Conservation (phyloP, 805 yeast genomes). For the Monosporozyma solicola region DNA sequence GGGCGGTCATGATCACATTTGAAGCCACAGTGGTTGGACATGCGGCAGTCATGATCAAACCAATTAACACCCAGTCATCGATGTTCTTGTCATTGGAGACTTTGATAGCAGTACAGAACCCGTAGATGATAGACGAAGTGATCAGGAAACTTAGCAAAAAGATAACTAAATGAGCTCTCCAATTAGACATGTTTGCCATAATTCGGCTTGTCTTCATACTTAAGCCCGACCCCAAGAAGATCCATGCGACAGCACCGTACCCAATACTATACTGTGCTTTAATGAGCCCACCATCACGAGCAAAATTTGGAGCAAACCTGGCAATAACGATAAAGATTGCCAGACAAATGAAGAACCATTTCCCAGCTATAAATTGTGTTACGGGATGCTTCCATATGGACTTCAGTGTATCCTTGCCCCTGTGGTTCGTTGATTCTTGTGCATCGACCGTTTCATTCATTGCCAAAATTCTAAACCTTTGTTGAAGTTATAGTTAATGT, state of each 20-base stretch:
- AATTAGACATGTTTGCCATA: slow-evolving; percentile 53
- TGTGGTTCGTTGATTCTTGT: not conserved
- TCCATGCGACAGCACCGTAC: slow-evolving; percentile 81
- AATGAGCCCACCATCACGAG: slow-evolving; percentile 71
- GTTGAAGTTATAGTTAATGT: too few relatives aligned
- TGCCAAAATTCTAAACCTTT: not conserved
- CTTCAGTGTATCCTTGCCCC: not conserved
- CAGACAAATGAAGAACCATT: slow-evolving; percentile 71
- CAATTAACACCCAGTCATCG: slow-evolving; percentile 70
- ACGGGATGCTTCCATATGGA: slow-evolving; percentile 17
- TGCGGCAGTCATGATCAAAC: slow-evolving; percentile 71
- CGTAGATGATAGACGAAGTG: slow-evolving; percentile 63
- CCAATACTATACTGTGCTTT: slow-evolving; percentile 68
- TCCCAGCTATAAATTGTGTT: slow-evolving; percentile 25
- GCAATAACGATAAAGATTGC: slow-evolving; percentile 72
- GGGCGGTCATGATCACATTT: slow-evolving; percentile 84
- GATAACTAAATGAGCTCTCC: slow-evolving; percentile 78
- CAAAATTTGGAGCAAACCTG: slow-evolving; percentile 70
- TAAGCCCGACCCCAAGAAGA: slow-evolving; percentile 73
- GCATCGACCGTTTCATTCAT: not conserved
- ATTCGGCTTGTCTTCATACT: slow-evolving; percentile 62
- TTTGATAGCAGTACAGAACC: slow-evolving; percentile 59
- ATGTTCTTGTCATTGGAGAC: slow-evolving; percentile 50
- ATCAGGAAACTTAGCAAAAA: slow-evolving; percentile 59
- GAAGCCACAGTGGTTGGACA: slow-evolving; percentile 92